Evolutionary conservation across 1,139 yeast species (phyloP).

Genomic region (Pichia sp.): DNA sequence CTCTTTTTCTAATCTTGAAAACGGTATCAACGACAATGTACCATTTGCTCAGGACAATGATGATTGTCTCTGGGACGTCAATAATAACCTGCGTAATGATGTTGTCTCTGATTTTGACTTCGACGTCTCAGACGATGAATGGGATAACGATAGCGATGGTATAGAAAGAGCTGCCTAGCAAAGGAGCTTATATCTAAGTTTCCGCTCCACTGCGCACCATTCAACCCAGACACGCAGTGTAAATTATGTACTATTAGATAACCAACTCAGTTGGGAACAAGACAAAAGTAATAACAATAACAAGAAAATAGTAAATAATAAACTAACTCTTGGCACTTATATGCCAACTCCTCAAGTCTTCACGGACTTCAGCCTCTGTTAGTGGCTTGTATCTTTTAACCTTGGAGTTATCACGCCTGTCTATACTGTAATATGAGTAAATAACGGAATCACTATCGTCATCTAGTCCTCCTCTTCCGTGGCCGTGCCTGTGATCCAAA

Average conservation of each 20-base stretch:
- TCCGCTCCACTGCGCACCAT: background rate
- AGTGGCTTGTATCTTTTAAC: conserved; percentile 23
- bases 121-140: conserved; percentile 20
- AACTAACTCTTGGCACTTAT: conserved; percentile 10
- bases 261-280: background rate
- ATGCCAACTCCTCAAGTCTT: conserved; percentile 32
- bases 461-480: conserved; percentile 2
- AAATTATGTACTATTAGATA: background rate
- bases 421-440: background rate
- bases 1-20: background rate
- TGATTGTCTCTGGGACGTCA: conserved; percentile 9
- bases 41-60: background rate
- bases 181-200: background rate
- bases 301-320: background rate
- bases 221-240: background rate
- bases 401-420: conserved; percentile 1
- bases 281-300: background rate
- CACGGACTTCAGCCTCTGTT: conserved; percentile 27
- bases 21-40: background rate
- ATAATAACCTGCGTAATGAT: conserved; percentile 15
- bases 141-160: conserved; percentile 28
- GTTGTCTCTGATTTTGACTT: conserved; percentile 20
- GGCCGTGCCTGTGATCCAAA: background rate
- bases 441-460: conserved; percentile 7
- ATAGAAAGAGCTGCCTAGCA: conserved; percentile 24